These are phyloP conservation scores for Thymus mandschuricus DNA, from an alignment of 257 asterid genomes.

Conservation along the genomic window DNA sequence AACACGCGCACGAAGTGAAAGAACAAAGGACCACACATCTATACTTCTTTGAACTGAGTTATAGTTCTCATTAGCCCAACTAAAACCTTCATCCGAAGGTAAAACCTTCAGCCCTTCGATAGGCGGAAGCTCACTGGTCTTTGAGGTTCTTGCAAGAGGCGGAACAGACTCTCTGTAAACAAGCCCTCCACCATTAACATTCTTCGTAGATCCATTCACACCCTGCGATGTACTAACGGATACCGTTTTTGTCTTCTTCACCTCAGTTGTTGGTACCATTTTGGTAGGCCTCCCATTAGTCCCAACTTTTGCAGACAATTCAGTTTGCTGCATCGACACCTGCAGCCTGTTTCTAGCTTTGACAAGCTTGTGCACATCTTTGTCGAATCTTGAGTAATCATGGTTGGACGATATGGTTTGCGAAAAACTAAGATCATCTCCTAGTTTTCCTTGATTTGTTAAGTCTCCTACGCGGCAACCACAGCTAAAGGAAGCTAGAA, in stretches of 20 bases:
- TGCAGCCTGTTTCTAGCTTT: slow-evolving; percentile 39
- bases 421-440: slow-evolving; percentile 56
- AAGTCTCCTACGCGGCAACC: slow-evolving; percentile 57
- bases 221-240: slow-evolving; percentile 35
- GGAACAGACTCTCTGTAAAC: slow-evolving; percentile 53
- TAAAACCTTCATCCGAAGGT: slow-evolving; percentile 95
- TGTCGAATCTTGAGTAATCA: slow-evolving; percentile 35
- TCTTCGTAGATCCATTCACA: slow-evolving; percentile 54
- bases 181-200: slow-evolving; percentile 51
- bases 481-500: slow-evolving; percentile 71
- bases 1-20: slow-evolving; percentile 78
- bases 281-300: slow-evolving; percentile 63
- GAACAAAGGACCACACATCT: slow-evolving; percentile 95
- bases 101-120: slow-evolving; percentile 69
- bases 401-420: slow-evolving; percentile 38
- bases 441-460: slow-evolving; percentile 41
- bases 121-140: slow-evolving; percentile 60
- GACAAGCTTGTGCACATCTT: slow-evolving; percentile 28
- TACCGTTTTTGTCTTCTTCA: slow-evolving; percentile 41
- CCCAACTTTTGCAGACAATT: slow-evolving; percentile 49
- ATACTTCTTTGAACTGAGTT: slow-evolving; percentile 76
- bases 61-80: slow-evolving; percentile 95
- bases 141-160: slow-evolving; percentile 31
- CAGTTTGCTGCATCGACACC: slow-evolving; percentile 63
- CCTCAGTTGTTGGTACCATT: slow-evolving; percentile 77